Evolutionary conservation across 306 rosid genomes (phyloP).

Genomic region (Cicer yamashitae): DNA sequence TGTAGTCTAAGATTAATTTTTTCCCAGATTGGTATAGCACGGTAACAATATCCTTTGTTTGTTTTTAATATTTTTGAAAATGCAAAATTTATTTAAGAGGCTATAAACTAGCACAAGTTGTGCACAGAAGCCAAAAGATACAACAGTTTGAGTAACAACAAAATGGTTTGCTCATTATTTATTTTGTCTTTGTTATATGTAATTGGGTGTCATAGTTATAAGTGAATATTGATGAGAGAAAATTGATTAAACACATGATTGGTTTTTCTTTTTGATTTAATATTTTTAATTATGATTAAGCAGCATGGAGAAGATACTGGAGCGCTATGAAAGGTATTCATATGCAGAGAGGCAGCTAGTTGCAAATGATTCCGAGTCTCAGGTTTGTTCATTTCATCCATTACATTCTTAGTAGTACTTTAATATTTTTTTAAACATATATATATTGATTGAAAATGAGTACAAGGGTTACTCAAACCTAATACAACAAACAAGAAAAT

Average conservation of each 20-base stretch:
- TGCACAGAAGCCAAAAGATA: too few species aligned
- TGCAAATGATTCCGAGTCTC: slow-evolving; percentile 63
- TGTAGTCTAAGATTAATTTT: neutral
- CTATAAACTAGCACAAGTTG: too few species aligned
- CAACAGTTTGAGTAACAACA: too few species aligned
- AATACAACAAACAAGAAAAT: too few species aligned
- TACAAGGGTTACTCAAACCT: too few species aligned
- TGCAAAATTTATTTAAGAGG: too few species aligned
- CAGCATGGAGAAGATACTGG: slow-evolving; percentile 95
- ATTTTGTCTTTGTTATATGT: too few species aligned
- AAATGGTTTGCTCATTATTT: too few species aligned
- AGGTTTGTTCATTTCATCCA: slow-evolving; percentile 51
- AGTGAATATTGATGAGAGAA: neutral
- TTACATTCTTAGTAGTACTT: too few species aligned
- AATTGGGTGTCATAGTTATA: neutral
- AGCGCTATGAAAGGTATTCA: slow-evolving; percentile 87
- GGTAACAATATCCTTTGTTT: neutral
- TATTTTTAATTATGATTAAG: neutral
- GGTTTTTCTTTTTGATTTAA: neutral
- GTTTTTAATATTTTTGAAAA: too few species aligned
- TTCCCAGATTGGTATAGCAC: neutral
- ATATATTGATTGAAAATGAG: too few species aligned
- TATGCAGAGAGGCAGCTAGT: slow-evolving; percentile 71
- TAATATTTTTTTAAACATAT: too few species aligned
- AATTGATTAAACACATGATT: neutral